Evolutionary conservation across 306 rosid genomes (phyloP).

Genomic region (Cucumis hystrix): DNA sequence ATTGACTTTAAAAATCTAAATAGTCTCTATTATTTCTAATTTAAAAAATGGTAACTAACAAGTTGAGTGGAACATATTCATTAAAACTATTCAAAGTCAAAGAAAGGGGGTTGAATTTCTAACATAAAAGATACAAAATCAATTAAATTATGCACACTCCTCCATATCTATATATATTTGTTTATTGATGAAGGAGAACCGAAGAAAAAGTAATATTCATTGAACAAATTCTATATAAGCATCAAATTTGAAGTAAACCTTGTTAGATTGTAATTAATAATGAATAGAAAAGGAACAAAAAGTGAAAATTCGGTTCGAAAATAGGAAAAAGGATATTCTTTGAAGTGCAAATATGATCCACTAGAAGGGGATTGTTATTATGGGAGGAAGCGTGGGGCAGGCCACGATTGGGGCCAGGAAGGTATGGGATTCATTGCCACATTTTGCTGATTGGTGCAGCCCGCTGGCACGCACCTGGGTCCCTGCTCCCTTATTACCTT

Average conservation of each 20-base stretch:
- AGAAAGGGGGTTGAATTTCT: too few relatives aligned
- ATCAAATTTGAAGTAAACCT: neutral
- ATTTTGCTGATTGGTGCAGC: neutral
- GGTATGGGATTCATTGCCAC: conserved; percentile 1
- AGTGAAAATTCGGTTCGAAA: neutral
- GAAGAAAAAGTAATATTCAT: neutral
- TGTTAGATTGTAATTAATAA: neutral
- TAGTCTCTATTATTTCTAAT: too few relatives aligned
- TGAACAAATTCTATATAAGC: neutral
- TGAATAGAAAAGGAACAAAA: neutral
- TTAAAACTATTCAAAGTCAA: too few relatives aligned
- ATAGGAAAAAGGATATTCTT: neutral
- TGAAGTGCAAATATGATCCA: neutral
- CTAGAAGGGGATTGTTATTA: neutral
- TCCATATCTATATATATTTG: too few relatives aligned
- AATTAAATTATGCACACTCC: too few relatives aligned
- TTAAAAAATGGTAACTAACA: too few relatives aligned
- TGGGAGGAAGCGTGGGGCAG: neutral
- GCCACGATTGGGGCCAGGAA: neutral
- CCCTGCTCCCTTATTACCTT: neutral
- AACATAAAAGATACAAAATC: too few relatives aligned
- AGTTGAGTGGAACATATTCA: too few relatives aligned
- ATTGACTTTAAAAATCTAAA: too few relatives aligned
- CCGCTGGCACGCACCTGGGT: neutral
- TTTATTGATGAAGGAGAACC: too few relatives aligned